Evolutionary conservation across 2,329 filamentous ascomycete species (phyloP), one percentile per base, ranked within the genome.

Genomic region (Fusarium tricinctum): DNA sequence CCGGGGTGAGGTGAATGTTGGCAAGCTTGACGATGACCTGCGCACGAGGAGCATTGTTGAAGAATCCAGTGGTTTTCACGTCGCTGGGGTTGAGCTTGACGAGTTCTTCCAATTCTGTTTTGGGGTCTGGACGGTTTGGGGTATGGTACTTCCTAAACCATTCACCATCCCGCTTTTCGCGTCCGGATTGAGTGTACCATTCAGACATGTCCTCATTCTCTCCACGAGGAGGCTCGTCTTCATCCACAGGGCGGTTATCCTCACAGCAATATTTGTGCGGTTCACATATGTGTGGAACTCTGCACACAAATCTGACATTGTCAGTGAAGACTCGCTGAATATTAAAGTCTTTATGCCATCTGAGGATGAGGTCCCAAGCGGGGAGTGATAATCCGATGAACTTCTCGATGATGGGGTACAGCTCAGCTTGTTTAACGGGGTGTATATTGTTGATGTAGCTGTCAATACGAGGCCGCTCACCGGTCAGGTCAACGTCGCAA

Each of bases 1-100:
- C 84, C 0, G 89, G 89, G 0, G 83, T 87, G 1, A 91, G 80
- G 28, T 89, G 82, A 44, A 91, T 86, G 47, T 85, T 88, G 15
- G 86, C 83, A 13, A 92, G 77, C 74, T 91, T 91, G 53, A 89
- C 83, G 55, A 91, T 87, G 40, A 92, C 80, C 62, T 92, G 89
- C 0, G 91, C 76, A 4, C 77, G 77, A 12, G 73, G 58, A 5
- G 65, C 60, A 23, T 68, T 70, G 6, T 73, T 38, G 47, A 78
- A 77, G 66, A 79, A 81, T 2, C 44, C 40, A 19, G 63, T 56
- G 2, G 58, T 33, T 33, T 76, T 74, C 46, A 78, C 67, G 15
- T 76, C 68, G 15, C 61, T 46, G 20, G 70, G 12, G 15, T 58
- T 59, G 35, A 76, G 45, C 12, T 50, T 42, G 35, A 65, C 19